Conservation (phyloP, 2,329 filamentous ascomycete genomes). For the Pleoardoris graminearum region DNA sequence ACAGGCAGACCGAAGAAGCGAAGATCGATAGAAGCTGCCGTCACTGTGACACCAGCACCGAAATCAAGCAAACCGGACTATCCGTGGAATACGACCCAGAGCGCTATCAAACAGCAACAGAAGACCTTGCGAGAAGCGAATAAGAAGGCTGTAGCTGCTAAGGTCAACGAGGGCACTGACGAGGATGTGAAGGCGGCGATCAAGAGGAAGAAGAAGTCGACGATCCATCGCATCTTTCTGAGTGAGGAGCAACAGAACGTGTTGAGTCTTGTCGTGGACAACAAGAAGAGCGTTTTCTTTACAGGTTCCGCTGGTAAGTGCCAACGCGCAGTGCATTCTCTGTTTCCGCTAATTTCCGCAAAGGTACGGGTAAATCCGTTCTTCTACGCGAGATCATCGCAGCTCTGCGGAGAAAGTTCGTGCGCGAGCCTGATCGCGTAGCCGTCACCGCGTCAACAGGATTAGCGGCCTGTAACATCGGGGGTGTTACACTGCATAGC, state of each 20-base stretch:
- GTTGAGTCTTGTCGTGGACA: conserved; percentile 76
- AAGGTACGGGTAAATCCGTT: conserved; percentile 90
- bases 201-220: conserved; percentile 49
- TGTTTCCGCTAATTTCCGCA: background rate
- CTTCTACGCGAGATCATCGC: conserved; percentile 89
- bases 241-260: conserved; percentile 87
- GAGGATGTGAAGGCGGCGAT: conserved; percentile 55
- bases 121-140: conserved; percentile 69
- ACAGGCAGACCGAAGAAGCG: conserved; percentile 30
- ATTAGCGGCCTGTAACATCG: conserved; percentile 93
- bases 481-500: conserved; percentile 92
- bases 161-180: conserved; percentile 40
- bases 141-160: conserved; percentile 51
- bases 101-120: conserved; percentile 75
- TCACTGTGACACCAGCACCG: conserved; percentile 48
- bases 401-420: conserved; percentile 75
- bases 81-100: conserved; percentile 74
- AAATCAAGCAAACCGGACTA: conserved; percentile 46
- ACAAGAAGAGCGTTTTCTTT: conserved; percentile 91
- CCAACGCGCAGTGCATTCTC: conserved; percentile 2
- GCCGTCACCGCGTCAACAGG: conserved; percentile 96
- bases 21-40: conserved; percentile 41
- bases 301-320: conserved; percentile 80
- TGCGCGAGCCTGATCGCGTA: conserved; percentile 76
- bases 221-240: conserved; percentile 65